These are phyloP conservation scores for Phytophthora pini DNA, from an alignment of 352 stramenopile genomes.

Conservation along the genomic window DNA sequence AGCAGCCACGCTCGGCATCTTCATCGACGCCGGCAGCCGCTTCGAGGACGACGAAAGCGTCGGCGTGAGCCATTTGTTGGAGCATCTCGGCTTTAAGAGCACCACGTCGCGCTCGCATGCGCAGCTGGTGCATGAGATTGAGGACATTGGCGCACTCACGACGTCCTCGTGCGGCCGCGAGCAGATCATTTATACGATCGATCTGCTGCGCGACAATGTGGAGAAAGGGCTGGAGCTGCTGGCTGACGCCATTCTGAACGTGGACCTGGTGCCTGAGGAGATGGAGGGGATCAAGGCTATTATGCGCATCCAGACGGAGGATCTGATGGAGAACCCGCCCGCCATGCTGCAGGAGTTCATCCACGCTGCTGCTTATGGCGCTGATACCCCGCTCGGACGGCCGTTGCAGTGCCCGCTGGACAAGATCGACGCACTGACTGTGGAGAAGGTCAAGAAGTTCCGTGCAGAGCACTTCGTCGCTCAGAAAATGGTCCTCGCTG, in stretches of 20 bases:
- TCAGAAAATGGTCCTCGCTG: constrained; percentile 92
- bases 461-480: constrained; percentile 82
- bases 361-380: constrained; percentile 88
- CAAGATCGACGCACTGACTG: constrained; percentile 75
- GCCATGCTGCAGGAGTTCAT: constrained; percentile 87
- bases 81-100: constrained; percentile 96
- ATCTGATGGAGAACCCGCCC: constrained; percentile 90
- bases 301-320: constrained; percentile 94
- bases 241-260: constrained; percentile 86
- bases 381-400: constrained; percentile 71
- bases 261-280: constrained; percentile 82
- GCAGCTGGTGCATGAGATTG: constrained; percentile 90
- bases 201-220: constrained; percentile 96
- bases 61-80: constrained; percentile 94
- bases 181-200: constrained; percentile 97
- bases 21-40: constrained; percentile 92
- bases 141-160: constrained; percentile 93
- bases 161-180: constrained; percentile 93
- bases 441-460: constrained; percentile 81
- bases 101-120: constrained; percentile 86
- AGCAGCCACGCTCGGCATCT: constrained; percentile 94
- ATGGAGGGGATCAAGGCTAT: constrained; percentile 94
- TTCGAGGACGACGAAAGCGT: constrained; percentile 79
- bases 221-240: constrained; percentile 91
- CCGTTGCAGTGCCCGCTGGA: constrained; percentile 84